Base-by-base conservation (phyloP, 1,284 basidiomycete genomes). In the Lentinus polychrous region DNA sequence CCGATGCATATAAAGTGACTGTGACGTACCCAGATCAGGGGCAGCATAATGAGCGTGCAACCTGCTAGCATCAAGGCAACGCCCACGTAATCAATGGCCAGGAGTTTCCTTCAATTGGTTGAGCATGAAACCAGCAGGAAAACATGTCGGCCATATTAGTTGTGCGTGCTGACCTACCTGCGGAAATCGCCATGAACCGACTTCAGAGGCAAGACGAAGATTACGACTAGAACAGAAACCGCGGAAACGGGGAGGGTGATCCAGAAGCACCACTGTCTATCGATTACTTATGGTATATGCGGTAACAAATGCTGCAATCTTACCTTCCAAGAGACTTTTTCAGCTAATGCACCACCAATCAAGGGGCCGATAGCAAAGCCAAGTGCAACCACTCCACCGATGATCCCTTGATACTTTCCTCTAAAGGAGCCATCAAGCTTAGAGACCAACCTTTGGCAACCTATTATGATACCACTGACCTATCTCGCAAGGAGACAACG, bases 81-180 rank as follows among this genome's bases (percentile, higher is more conserved):
- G 0, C 86, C 86, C 20, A 78, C 54, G 53, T 83, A 89, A 59
- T 90, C 86, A 17, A 89, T 66, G 0, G 74, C 74, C n/a, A 76
- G 65, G n/a, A 87, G 67, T 61, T 90, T 88, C 54, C 75, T 38
- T 50, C 11, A 51, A 48, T 49, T 39, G 24, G 31, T 32, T 37
- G 1, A 39, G 6, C 14, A 24, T 7, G 5, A 7, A 37, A 37
- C 12, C 5, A 37, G 35, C 35, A 15, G 5, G 14, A 5, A 4
- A 37, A 37, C 14, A 14, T 37, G 35, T 6, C 35, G 7, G 10
- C 7, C n/a, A 37, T 18, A 37, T 15, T 37, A 37, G 35, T 18
- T 37, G 8, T n/a, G 33, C 10, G 8, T 38, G 15, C 7, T 40
- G 20, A 40, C 62, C 37, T 49, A 76, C 75, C 63, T 63, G 57